Conservation (phyloP, 2,329 filamentous ascomycete genomes). For the Penicillium vulpinum region DNA sequence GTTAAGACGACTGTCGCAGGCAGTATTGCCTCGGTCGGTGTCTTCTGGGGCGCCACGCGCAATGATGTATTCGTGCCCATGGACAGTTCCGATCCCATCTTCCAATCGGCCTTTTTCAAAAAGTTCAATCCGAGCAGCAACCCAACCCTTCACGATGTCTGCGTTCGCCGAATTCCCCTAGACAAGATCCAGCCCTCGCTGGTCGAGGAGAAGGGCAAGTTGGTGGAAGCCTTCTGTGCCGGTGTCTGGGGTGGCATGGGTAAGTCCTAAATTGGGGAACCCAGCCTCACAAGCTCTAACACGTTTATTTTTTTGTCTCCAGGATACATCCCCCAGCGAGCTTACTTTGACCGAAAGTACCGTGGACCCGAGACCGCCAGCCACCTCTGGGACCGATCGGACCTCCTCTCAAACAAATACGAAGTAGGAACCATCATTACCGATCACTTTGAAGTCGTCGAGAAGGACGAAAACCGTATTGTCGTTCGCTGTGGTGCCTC, state of each 20-base stretch:
- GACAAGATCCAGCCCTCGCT: conserved; percentile 65
- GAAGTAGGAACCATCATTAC: conserved; percentile 64
- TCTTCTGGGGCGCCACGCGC: conserved; percentile 56
- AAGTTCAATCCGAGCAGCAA: conserved; percentile 64
- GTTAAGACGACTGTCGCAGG: conserved; percentile 49
- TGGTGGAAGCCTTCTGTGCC: conserved; percentile 66
- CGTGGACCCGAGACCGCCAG: conserved; percentile 55
- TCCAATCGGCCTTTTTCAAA: conserved; percentile 57
- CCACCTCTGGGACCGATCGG: conserved; percentile 62
- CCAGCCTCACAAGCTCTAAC: not conserved
- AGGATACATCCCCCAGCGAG: conserved; percentile 55
- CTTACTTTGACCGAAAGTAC: conserved; percentile 61
- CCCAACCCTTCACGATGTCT: conserved; percentile 64
- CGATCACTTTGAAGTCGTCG: conserved; percentile 71
- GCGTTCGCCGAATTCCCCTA: conserved; percentile 63
- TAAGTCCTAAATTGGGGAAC: conserved; percentile 37
- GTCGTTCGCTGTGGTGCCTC: conserved; percentile 67
- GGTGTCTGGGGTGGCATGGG: conserved; percentile 67
- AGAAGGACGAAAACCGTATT: conserved; percentile 61
- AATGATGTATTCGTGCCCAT: conserved; percentile 60
- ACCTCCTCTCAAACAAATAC: conserved; percentile 59
- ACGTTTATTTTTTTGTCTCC: not conserved
- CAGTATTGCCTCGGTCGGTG: conserved; percentile 52
- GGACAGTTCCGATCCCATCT: conserved; percentile 61
- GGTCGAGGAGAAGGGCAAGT: conserved; percentile 59